A percentile compares a stretch with the other conserved stretches of the same genome.
Conservation (phyloP, 176 grass and related monocot species). For the Raddia guianensis region DNA sequence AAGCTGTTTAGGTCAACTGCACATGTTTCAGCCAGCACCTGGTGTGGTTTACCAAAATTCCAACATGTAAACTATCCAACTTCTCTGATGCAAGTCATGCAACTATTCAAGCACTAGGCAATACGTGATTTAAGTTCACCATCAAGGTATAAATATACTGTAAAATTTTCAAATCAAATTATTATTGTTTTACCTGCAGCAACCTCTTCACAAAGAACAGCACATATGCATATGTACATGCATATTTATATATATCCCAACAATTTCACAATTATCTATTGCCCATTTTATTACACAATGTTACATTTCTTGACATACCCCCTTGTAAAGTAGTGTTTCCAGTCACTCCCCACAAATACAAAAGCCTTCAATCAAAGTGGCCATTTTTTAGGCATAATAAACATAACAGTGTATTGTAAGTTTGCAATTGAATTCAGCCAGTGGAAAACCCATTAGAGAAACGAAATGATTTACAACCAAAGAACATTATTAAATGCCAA, state of each 20-base stretch:
- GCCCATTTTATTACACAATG: neutral
- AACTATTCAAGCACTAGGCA: neutral
- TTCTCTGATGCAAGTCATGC: neutral
- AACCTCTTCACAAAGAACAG: slow-evolving; percentile 6
- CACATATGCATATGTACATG: slow-evolving; percentile 16
- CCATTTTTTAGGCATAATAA: slow-evolving; percentile 6
- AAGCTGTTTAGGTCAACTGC: neutral
- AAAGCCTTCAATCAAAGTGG: neutral
- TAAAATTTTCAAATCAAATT: neutral
- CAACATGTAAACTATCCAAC: neutral
- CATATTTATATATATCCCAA: slow-evolving; percentile 8
- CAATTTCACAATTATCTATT: slow-evolving; percentile 15
- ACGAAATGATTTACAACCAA: slow-evolving; percentile 24
- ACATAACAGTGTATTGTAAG: neutral
- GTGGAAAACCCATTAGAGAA: neutral
- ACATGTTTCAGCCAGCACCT: slow-evolving; percentile 1
- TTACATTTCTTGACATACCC: neutral
- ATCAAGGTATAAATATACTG: neutral
- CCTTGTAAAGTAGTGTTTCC: slow-evolving; percentile 4
- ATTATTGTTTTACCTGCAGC: slow-evolving; percentile 8
- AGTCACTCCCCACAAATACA: neutral
- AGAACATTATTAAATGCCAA: neutral
- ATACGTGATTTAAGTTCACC: neutral
- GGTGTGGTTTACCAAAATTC: slow-evolving; percentile 24
- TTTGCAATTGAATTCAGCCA: neutral